Percentiles rank a stretch among this genome's conserved stretches.
Conservation (phyloP, 1,284 basidiomycete species). For the Ustilago xerochloae region DNA sequence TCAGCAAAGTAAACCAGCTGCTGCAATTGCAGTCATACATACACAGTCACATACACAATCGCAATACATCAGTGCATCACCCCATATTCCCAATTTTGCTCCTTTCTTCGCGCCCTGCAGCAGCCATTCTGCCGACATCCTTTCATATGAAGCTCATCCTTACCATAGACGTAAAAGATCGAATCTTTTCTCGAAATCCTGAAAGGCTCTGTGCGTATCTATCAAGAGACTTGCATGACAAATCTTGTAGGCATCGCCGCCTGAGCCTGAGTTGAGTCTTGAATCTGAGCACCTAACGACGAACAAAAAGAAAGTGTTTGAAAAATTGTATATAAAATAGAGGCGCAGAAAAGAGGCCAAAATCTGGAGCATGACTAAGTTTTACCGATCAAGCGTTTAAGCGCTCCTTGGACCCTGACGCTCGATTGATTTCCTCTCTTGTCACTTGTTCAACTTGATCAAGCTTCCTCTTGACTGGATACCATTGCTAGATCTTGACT, state of each 20-base stretch:
- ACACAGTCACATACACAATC: background rate
- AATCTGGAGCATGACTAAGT: background rate
- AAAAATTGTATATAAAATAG: background rate
- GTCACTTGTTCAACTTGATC: background rate
- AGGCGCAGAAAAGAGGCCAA: background rate
- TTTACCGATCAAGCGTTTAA: background rate
- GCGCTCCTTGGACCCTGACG: constrained; percentile 1
- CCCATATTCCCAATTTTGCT: background rate
- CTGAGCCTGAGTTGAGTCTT: background rate
- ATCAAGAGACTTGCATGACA: too few species aligned
- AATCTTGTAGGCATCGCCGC: too few species aligned
- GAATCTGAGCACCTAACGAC: background rate
- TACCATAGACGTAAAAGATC: constrained; percentile 9
- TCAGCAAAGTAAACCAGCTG: constrained; percentile 23
- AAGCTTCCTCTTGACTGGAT: too few species aligned
- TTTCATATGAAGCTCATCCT: background rate
- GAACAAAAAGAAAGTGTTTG: background rate
- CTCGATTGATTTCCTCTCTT: background rate
- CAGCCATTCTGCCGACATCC: background rate
- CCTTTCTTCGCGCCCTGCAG: background rate
- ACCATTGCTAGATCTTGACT: background rate
- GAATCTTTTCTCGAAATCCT: background rate
- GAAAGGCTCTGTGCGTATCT: background rate
- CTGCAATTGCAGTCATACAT: background rate
- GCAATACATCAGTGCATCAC: background rate